Evolutionary conservation across 306 rosid species (phyloP).

Genomic region (Hippophae gyantsensis): DNA sequence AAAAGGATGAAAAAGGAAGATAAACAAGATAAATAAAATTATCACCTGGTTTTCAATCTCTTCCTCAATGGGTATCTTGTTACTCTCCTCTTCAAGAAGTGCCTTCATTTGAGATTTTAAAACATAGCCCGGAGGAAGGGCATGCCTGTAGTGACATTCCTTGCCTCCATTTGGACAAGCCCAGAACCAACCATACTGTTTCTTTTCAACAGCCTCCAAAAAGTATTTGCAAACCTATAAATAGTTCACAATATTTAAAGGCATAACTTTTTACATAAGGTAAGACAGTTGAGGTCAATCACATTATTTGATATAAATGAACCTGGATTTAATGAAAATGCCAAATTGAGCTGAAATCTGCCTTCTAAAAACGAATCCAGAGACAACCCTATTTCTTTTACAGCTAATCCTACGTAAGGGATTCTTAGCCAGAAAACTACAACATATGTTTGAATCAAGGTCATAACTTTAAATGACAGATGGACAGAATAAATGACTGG

Average conservation of each 20-base stretch:
- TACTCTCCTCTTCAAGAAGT: slow-evolving; percentile 66
- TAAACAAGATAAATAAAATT: background rate
- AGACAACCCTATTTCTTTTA: too few relatives aligned
- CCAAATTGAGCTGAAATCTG: too few relatives aligned
- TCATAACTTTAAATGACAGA: too few relatives aligned
- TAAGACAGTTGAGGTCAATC: background rate
- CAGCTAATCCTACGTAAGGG: too few relatives aligned
- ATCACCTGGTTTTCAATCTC: slow-evolving; percentile 89
- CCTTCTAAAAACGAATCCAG: too few relatives aligned
- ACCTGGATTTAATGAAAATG: too few relatives aligned
- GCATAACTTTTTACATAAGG: background rate
- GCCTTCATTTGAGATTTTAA: slow-evolving; percentile 98
- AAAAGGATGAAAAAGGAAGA: background rate
- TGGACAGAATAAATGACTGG: too few relatives aligned
- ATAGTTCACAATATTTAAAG: slow-evolving; percentile 1
- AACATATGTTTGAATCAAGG: too few relatives aligned
- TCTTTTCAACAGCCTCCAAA: slow-evolving; percentile 87
- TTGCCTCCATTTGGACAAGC: slow-evolving; percentile 80
- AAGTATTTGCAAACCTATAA: slow-evolving; percentile 40
- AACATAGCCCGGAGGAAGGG: slow-evolving; percentile 89
- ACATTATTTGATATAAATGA: background rate
- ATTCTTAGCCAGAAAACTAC: too few relatives aligned
- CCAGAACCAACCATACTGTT: slow-evolving; percentile 99
- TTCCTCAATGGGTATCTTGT: slow-evolving; percentile 69
- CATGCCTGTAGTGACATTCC: slow-evolving; percentile 94